phyloP scores from a whole-genome alignment of 2,329 filamentous ascomycete species.

The Hypoxylon sp. region DNA sequence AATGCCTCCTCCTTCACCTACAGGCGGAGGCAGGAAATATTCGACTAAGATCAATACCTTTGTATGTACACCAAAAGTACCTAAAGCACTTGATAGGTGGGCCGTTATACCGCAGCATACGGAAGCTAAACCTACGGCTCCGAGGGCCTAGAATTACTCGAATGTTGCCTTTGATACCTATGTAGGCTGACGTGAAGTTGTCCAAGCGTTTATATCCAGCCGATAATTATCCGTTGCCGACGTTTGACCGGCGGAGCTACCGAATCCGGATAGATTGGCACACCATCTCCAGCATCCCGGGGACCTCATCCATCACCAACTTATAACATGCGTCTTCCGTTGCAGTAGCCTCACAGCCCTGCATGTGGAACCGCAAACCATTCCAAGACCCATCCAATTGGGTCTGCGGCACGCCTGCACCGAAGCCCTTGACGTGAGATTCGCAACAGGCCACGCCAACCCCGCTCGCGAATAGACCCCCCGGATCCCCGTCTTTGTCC shows the following conservation, averaged over 20 bases:
- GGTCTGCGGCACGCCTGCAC: background rate
- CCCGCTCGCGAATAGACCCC: conserved; percentile 20
- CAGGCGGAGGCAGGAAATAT: too few relatives aligned
- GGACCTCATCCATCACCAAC: background rate
- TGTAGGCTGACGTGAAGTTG: background rate
- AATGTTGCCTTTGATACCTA: background rate
- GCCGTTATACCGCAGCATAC: background rate
- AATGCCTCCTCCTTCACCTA: too few relatives aligned
- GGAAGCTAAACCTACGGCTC: background rate
- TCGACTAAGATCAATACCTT: too few relatives aligned
- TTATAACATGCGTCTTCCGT: background rate
- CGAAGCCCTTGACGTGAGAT: conserved; percentile 8
- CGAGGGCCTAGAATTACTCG: background rate
- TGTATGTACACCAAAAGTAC: too few relatives aligned
- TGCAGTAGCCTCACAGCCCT: conserved; percentile 29
- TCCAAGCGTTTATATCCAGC: conserved; percentile 9
- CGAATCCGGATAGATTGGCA: conserved; percentile 10
- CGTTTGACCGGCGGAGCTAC: conserved; percentile 29
- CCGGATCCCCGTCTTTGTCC: too few relatives aligned
- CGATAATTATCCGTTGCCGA: conserved; percentile 31
- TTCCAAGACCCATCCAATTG: conserved; percentile 15
- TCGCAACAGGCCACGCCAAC: conserved; percentile 11
- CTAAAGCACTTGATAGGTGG: too few relatives aligned
- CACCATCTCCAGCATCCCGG: conserved; percentile 8
- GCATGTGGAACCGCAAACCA: conserved; percentile 19